Evolutionary conservation across 768 basidiomycete species (phyloP), one percentile per base, ranked within the genome.

Genomic region (Fibroporia radiculosa): DNA sequence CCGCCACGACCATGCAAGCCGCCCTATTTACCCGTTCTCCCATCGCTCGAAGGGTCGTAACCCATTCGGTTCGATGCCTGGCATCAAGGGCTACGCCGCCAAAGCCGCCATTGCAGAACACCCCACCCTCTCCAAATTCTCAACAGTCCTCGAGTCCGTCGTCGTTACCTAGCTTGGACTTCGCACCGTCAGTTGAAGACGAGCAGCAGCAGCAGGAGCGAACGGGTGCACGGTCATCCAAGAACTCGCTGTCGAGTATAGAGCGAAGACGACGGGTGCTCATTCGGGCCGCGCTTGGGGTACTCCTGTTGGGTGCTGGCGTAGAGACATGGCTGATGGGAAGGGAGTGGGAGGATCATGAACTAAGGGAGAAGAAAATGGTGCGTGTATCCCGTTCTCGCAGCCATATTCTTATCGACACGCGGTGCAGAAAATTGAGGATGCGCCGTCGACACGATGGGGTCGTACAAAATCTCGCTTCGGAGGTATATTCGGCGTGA

Each of bases 171-270:
- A 55, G 54, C 20, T 42, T 55, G 6, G 54, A 55, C 31, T 55
- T 55, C 38, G 43, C 48, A 25, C 54, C 54, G 2, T 26, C 18
- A 14, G 44, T 36, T 4, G 66, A 70, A 13, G 73, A 74, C 51
- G 66, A 66, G 13, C 62, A 68, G 37, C 61, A 64, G 34, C 61
- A 64, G 44, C 59, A 61, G 26, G 70, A 75, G 48, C 69, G 80
- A 41, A 90, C 87, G 0, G 87, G 88, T 12, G 88, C 88, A 40
- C 72, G 68, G 59, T 89, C 86, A 2, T 82, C 85, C 13, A 86
- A 82, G 54, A 82, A 84, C 40, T 78, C 81, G 12, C 72, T 91
- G 42, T 85, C 85, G 14, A 80, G 81, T 40, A 84, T 82, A 49
- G 95, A 96, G 64, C 72, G 75, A 53, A 73, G 73, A 56, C 72